phyloP scores from a whole-genome alignment of 306 rosid species.

The Cucurbita ficifolia region DNA sequence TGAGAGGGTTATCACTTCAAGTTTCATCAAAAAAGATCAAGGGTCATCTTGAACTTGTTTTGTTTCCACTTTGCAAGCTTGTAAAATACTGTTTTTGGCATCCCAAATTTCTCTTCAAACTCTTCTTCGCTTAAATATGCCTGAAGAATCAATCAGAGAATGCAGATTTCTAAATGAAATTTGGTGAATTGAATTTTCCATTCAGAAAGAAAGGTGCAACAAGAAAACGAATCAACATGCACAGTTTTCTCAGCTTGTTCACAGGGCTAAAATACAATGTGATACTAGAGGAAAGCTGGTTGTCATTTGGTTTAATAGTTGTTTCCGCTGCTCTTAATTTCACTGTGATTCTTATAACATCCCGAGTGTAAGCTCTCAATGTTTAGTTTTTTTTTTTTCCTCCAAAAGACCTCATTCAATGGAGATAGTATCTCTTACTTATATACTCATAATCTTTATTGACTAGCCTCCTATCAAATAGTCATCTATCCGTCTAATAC shows the following conservation, averaged over 20 bases:
- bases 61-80: conserved; percentile 94
- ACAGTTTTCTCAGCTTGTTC: not conserved
- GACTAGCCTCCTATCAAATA: too few relatives aligned
- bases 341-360: too few relatives aligned
- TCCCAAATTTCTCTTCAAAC: conserved; percentile 57
- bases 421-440: too few relatives aligned
- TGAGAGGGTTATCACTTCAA: not conserved
- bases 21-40: conserved; percentile 42
- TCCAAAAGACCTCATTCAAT: too few relatives aligned
- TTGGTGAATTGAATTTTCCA: not conserved
- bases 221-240: not conserved
- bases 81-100: conserved; percentile 46
- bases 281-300: not conserved
- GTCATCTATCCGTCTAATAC: too few relatives aligned
- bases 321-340: not conserved
- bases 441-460: too few relatives aligned
- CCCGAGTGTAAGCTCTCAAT: too few relatives aligned
- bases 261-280: not conserved
- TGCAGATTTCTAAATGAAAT: not conserved
- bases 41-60: conserved; percentile 76
- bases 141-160: conserved; percentile 29
- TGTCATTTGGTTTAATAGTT: not conserved
- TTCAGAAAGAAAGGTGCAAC: not conserved
- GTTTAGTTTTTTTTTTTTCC: too few relatives aligned
- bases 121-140: conserved; percentile 71